Conservation (phyloP, 225 moss, liverwort and hornwort genomes). For the Polytrichum formosum region DNA sequence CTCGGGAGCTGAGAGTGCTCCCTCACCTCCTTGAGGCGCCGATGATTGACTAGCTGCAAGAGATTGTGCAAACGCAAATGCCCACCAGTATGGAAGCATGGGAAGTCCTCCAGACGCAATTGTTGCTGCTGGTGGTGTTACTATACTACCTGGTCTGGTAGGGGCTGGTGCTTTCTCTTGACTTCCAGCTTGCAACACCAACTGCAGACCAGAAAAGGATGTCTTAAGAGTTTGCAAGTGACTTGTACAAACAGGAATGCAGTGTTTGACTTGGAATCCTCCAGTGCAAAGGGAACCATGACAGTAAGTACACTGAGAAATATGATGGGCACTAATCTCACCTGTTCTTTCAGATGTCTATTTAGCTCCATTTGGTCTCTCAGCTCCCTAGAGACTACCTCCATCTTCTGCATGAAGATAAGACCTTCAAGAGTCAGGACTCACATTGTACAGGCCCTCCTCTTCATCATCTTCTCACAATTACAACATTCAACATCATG, state of each 20-base stretch:
- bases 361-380: conserved; percentile 49
- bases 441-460: too few species aligned
- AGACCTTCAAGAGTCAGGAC: not conserved
- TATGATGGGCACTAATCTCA: conserved; percentile 9
- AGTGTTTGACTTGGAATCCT: not conserved
- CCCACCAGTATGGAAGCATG: conserved; percentile 49
- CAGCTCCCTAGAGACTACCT: conserved; percentile 36
- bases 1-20: conserved; percentile 18
- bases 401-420: conserved; percentile 49
- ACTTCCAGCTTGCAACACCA: conserved; percentile 29
- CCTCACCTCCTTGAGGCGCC: conserved; percentile 23
- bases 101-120: conserved; percentile 28
- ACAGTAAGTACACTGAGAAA: too few species aligned
- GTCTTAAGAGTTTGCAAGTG: not conserved
- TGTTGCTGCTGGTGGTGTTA: conserved; percentile 6
- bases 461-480: not conserved
- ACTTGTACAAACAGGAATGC: too few species aligned
- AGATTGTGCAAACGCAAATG: conserved; percentile 53
- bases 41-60: conserved; percentile 40
- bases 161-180: conserved; percentile 15
- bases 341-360: conserved; percentile 66
- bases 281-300: not conserved
- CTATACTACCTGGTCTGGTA: conserved; percentile 6
- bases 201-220: conserved; percentile 12
- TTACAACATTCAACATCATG: conserved; percentile 1